Conservation (phyloP, 2,329 filamentous ascomycete species). For the Didymella keratinophila region DNA sequence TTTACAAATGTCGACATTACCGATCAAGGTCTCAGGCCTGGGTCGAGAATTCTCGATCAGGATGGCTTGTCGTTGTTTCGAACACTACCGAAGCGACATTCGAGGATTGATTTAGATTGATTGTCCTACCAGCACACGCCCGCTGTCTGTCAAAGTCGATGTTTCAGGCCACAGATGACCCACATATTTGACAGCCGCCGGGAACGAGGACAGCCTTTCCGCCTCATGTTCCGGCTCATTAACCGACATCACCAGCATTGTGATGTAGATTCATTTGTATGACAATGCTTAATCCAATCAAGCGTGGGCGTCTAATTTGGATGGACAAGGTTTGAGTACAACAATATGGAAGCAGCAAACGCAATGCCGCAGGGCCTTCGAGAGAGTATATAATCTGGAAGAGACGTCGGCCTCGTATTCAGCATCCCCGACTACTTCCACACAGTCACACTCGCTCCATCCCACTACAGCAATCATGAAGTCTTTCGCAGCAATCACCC, state of each 20-base stretch:
- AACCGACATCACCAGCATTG: constrained; percentile 30
- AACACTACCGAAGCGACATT: constrained; percentile 21
- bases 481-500: constrained; percentile 41
- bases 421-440: constrained; percentile 14
- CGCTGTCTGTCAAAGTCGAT: constrained; percentile 31
- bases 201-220: constrained; percentile 29
- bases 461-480: constrained; percentile 37
- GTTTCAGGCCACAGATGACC: constrained; percentile 23
- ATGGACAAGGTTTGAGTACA: constrained; percentile 22
- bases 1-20: constrained; percentile 21
- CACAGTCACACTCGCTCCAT: constrained; percentile 12
- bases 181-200: constrained; percentile 29
- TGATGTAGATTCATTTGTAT: constrained; percentile 39
- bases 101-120: constrained; percentile 35
- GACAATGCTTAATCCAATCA: constrained; percentile 36
- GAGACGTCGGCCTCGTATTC: constrained; percentile 8
- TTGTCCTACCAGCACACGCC: constrained; percentile 26
- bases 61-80: constrained; percentile 10
- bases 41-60: not conserved
- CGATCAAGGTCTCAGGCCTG: constrained; percentile 3
- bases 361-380: constrained; percentile 5
- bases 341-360: constrained; percentile 34
- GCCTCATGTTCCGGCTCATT: constrained; percentile 30
- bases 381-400: constrained; percentile 35
- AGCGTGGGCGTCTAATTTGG: constrained; percentile 24